phyloP scores from a whole-genome alignment of 1,284 basidiomycete genomes.

The Phlebopus sp. region DNA sequence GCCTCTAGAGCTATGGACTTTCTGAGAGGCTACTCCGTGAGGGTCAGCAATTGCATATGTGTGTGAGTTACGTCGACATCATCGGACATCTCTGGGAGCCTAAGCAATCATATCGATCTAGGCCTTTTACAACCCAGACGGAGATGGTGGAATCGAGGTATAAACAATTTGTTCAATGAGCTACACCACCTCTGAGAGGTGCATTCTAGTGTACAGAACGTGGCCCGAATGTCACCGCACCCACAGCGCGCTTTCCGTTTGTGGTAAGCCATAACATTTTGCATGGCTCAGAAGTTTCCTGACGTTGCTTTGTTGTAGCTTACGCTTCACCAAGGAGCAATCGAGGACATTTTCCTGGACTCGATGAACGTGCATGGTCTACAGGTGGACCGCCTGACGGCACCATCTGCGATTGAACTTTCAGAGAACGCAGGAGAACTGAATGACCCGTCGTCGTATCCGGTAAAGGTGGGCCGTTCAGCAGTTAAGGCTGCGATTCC shows the following conservation, averaged over 20 bases:
- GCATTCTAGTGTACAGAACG: conserved; percentile 53
- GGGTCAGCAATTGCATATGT: conserved; percentile 63
- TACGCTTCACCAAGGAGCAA: conserved; percentile 70
- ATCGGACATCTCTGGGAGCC: neutral
- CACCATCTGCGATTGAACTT: conserved; percentile 51
- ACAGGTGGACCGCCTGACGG: conserved; percentile 52
- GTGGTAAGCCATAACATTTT: conserved; percentile 38
- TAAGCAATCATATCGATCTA: conserved; percentile 21
- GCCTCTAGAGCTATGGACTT: conserved; percentile 63
- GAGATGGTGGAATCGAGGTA: conserved; percentile 57
- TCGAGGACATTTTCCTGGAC: conserved; percentile 65
- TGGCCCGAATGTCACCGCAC: conserved; percentile 54
- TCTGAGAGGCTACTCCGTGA: conserved; percentile 60
- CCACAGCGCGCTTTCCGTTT: conserved; percentile 59
- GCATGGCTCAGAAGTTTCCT: neutral
- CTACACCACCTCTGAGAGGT: neutral
- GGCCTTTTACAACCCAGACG: conserved; percentile 69
- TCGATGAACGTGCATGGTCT: conserved; percentile 49
- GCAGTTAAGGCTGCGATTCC: neutral
- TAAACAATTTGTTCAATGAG: conserved; percentile 1
- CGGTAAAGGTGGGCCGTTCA: conserved; percentile 47
- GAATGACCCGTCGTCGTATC: conserved; percentile 43
- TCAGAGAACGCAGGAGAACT: conserved; percentile 40
- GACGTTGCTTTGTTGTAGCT: conserved; percentile 35
- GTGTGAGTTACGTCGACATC: conserved; percentile 37